A percentile compares a stretch with the other conserved stretches of the same genome.
Conservation (phyloP, 1,284 basidiomycete genomes). For the Prillingera fragicola region DNA sequence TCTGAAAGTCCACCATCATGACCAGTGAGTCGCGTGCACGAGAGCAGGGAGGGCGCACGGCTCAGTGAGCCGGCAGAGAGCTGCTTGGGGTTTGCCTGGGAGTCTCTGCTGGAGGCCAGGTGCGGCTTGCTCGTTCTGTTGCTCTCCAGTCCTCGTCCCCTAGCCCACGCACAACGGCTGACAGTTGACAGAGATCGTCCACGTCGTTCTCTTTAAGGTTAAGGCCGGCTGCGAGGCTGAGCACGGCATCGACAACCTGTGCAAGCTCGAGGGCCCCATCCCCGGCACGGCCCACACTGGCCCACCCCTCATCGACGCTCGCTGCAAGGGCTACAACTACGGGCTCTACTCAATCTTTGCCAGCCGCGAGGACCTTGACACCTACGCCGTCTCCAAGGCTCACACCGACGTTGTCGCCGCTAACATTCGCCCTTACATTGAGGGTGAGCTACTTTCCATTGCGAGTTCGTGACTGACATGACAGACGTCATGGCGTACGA, state of each 20-base stretch:
- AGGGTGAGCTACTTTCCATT: conserved; percentile 26
- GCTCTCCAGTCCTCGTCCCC: no score
- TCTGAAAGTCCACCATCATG: no score
- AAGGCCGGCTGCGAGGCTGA: conserved; percentile 27
- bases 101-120: no score
- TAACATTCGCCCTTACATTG: conserved; percentile 38
- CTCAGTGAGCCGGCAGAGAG: no score
- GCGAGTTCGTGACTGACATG: neutral
- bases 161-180: no score
- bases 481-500: conserved; percentile 47
- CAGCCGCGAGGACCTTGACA: conserved; percentile 33
- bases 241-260: conserved; percentile 30
- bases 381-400: conserved; percentile 42
- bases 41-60: no score
- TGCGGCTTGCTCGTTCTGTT: no score
- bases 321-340: conserved; percentile 45
- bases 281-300: conserved; percentile 34
- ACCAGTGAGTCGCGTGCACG: no score
- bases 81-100: no score
- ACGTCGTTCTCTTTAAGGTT: conserved; percentile 47
- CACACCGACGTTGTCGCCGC: conserved; percentile 40
- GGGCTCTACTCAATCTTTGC: conserved; percentile 47
- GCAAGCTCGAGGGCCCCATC: conserved; percentile 34
- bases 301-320: conserved; percentile 38
- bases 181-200: conserved; percentile 46